phyloP scores from a whole-genome alignment of 352 stramenopile genomes.

The Phytophthora pini region DNA sequence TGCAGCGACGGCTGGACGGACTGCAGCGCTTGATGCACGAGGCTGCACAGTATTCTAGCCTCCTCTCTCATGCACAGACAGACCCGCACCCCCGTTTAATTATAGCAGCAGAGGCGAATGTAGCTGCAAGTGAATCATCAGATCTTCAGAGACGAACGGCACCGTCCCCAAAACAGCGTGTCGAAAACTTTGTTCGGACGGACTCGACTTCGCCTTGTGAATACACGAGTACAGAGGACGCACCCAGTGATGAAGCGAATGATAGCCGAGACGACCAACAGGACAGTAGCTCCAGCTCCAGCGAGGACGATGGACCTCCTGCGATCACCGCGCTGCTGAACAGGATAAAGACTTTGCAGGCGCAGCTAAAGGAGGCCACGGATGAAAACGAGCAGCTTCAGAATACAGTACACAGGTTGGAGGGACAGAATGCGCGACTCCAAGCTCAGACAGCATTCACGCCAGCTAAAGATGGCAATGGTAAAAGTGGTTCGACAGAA shows the following conservation, averaged over 20 bases:
- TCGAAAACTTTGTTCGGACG: neutral
- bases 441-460: conserved; percentile 10
- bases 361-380: conserved; percentile 19
- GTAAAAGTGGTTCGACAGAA: neutral
- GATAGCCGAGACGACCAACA: conserved; percentile 9
- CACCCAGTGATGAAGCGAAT: conserved; percentile 5
- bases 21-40: conserved; percentile 31
- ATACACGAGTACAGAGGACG: neutral
- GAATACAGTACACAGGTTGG: conserved; percentile 21
- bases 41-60: conserved; percentile 3
- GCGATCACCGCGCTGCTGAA: conserved; percentile 17
- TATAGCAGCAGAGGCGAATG: neutral
- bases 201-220: neutral
- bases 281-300: neutral
- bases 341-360: conserved; percentile 25
- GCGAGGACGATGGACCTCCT: conserved; percentile 1
- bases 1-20: conserved; percentile 27
- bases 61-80: conserved; percentile 1
- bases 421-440: conserved; percentile 26
- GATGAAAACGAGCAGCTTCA: conserved; percentile 38
- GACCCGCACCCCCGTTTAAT: neutral
- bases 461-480: neutral
- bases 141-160: conserved; percentile 5
- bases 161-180: neutral
- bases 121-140: neutral